These are phyloP conservation scores for Dactylellina cionopaga DNA, from an alignment of 2,329 filamentous ascomycete species.

Conservation along the genomic window DNA sequence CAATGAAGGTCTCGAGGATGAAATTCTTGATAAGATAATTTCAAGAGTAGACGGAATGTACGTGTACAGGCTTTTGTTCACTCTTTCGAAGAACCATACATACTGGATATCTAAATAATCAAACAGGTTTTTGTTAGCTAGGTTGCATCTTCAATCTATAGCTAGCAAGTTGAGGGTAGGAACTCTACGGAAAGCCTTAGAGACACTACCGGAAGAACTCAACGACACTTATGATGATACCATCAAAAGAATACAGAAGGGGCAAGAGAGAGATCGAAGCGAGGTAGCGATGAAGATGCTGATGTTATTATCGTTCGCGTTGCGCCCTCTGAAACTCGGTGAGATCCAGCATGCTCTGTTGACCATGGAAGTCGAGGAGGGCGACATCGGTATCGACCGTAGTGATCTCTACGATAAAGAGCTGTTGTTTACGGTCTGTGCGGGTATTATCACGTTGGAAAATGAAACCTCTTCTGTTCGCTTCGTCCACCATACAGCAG, in stretches of 20 bases:
- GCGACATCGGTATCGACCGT: background rate
- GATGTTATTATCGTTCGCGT: background rate
- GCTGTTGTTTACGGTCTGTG: background rate
- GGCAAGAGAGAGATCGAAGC: background rate
- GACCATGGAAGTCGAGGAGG: background rate
- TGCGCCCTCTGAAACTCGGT: background rate
- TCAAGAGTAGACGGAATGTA: background rate
- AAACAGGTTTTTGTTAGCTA: background rate
- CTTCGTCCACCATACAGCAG: constrained; percentile 6
- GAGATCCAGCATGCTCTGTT: background rate
- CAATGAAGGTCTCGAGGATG: background rate
- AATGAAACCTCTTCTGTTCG: background rate
- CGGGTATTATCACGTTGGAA: constrained; percentile 2
- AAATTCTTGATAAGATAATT: background rate
- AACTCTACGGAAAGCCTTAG: background rate
- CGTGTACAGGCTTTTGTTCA: background rate
- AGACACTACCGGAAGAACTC: background rate
- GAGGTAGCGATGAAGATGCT: constrained; percentile 1
- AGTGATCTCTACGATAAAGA: background rate
- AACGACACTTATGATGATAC: background rate
- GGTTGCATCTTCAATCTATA: background rate
- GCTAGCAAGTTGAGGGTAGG: background rate
- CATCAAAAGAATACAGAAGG: background rate
- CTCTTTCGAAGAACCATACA: background rate
- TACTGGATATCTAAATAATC: background rate